Percentiles rank a stretch among this genome's conserved stretches.
Conservation (phyloP, 495 filamentous ascomycete genomes). For the Xylaria scruposa region DNA sequence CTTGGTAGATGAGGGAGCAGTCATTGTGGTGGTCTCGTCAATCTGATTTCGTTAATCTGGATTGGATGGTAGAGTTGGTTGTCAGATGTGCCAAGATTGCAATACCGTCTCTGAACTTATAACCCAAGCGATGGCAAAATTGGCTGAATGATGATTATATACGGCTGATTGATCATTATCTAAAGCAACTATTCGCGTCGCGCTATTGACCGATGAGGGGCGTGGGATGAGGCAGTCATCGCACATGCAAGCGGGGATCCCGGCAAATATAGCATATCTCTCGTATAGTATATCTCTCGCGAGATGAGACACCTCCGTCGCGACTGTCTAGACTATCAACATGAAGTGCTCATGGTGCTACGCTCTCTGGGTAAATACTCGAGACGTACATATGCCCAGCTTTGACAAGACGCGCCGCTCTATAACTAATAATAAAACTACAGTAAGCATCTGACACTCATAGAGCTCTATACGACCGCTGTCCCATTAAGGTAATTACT, state of each 20-base stretch:
- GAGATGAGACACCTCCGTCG: not conserved
- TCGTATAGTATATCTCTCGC: not conserved
- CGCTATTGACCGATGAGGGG: not conserved
- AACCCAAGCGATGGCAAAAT: not conserved
- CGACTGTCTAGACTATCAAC: too few species aligned
- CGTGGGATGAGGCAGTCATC: not conserved
- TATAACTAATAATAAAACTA: not conserved
- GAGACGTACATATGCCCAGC: not conserved
- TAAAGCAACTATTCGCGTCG: not conserved
- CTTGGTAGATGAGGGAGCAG: slow-evolving; percentile 19
- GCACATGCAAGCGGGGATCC: slow-evolving; percentile 12
- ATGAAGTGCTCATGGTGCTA: not conserved
- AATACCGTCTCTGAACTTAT: not conserved
- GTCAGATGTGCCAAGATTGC: not conserved
- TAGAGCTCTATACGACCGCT: not conserved
- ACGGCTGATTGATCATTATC: too few species aligned
- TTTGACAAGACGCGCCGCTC: not conserved
- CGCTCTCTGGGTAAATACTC: not conserved
- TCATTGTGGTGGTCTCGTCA: not conserved
- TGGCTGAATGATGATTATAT: not conserved
- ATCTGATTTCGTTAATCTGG: not conserved
- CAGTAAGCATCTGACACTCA: not conserved
- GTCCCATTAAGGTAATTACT: not conserved
- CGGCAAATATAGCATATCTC: slow-evolving; percentile 11
- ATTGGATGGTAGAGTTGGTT: not conserved